Base-by-base conservation (phyloP, 768 basidiomycete genomes). In the Rhodotorula diobovata region DNA sequence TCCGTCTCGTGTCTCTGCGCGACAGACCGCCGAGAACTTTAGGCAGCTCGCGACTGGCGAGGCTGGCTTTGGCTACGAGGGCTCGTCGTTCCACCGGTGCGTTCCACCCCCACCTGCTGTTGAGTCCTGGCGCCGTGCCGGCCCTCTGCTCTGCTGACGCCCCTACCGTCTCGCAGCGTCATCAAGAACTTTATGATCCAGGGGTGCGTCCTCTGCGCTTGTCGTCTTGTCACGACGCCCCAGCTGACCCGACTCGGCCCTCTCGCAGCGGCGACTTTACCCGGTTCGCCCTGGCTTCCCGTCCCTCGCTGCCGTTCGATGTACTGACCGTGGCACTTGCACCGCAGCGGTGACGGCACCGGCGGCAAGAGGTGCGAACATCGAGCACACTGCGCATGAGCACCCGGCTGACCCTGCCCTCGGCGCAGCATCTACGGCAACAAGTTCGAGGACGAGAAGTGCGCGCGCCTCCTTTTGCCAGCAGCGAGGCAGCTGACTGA, bases 371-470 rank as follows among this genome's bases (percentile, higher is more conserved):
- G 35, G 54, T 55, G 32, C 25, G 51, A 50, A 60, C 56, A 34
- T 15, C 16, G 30, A 35, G 32, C n/a, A 2, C 21, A 35, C 21
- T 28, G 4, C 62, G 34, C 39, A 6, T 43, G 45, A 25, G 21
- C 61, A 90, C 25, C 2, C 48, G 88, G 91, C 90, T 34, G 48
- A 53, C n/a, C 28, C 51, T 55, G 14, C 34, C 35, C 54, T 10
- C 18, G 1, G 20, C 20, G 34, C 54, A 32, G 51, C 51, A 53
- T 53, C 81, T 93, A 93, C 77, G 92, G 92, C 53, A 86, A 88
- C 76, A 85, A 84, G 79, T 99, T 99, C 81, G 85, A 88, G 64
- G 95, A 98, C 76, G 96, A 98, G 84, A 98, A 97, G 58, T 59
- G 58, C 25, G 58, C 11, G 2, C n/a, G 5, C 3, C 41, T 18